Evolutionary conservation across 768 basidiomycete species (phyloP), one percentile per base, ranked within the genome.

Genomic region (Auricularia cornea): DNA sequence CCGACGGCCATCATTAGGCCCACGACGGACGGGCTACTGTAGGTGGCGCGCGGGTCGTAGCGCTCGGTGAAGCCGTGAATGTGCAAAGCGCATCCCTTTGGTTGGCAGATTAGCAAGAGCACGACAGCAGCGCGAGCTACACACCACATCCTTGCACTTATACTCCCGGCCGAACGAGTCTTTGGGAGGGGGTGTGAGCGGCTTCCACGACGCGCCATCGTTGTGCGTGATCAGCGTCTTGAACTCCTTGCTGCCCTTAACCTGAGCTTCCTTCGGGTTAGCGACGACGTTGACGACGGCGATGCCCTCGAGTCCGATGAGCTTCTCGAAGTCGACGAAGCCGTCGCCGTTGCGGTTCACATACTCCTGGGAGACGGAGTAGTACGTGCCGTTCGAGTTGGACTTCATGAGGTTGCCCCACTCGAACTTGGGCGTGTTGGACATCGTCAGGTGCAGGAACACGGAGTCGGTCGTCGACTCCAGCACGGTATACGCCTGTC

Each of bases 371-470:
- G 94, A 92, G 12, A 94, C 72, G 26, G 90, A 88, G 72, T 94
- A 99, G 79, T 97, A 98, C 0, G 97, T 99, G 40, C 97, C 97
- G 69, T 99, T 99, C 32, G 90, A 98, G 74, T 99, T 98, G 31
- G 95, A 97, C 74, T 96, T 96, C 65, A 94, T 83, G 67, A 98
- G 88, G 70, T 84, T 89, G 38, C 97, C 97, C 88, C 90, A 98
- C 71, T 80, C 89, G 2, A 88, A 90, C 26, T 78, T 80, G 0
- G 83, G 81, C 18, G 80, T 76, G 64, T 90, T 85, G 23, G 91
- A 92, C 79, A 91, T 96, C 0, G 97, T 98, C 80, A 96, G 89
- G 70, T 96, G 96, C 12, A 99, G 73, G 85, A 99, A 99, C 66
- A 99, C 84, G 0, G 96, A 84, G 60, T 89, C 86, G 0, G 97